Evolutionary conservation across 2,329 filamentous ascomycete species (phyloP), one percentile per base, ranked within the genome.

Genomic region (Lachnellula willkommii): DNA sequence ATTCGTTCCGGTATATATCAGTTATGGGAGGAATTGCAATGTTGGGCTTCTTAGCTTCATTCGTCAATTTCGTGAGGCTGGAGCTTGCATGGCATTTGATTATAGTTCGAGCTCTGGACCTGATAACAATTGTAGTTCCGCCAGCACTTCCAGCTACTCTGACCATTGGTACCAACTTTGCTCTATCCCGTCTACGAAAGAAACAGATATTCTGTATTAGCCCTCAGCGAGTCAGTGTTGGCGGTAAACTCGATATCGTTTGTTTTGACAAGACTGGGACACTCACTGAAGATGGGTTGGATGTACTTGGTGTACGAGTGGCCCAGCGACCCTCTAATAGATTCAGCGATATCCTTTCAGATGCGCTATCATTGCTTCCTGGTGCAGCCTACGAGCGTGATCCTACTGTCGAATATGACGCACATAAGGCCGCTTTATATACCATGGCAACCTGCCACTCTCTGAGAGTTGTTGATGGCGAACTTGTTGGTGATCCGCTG

Each of bases 191-290:
- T 26, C 77, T 99, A 32, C 96, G 91, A 73, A 83, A 86, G 61
- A 92, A 95, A 70, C 82, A 91, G 45, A 96, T 99, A 39, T 99
- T 96, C 69, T 99, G 94, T 68, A 99, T 97, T 67, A 97, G 93
- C 63, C 94, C 95, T 0, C 94, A 99, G 68, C 83, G 94, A 66
- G 93, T 99, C 55, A 99, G 97, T 66, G 91, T 99, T 5, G 94
- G 89, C 15, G 94, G 95, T 50, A 97, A 97, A 72, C 76, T 99
- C 4, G 94, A 99, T 68, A 83, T 97, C 11, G 89, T 99, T 74
- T 96, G 93, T 72, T 99, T 99, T 62, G 94, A 99, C 74, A 99
- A 99, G 74, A 99, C 94, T 0, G 94, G 94, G n/a, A 99, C 94
- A 0, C 76, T 99, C 53, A 99, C 94, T 0, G 94, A 97, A 72